A percentile compares a stretch with the other conserved stretches of the same genome.
Evolutionary conservation across 2,329 filamentous ascomycete species (phyloP).

Genomic region (Fusarium sulawesiense): DNA sequence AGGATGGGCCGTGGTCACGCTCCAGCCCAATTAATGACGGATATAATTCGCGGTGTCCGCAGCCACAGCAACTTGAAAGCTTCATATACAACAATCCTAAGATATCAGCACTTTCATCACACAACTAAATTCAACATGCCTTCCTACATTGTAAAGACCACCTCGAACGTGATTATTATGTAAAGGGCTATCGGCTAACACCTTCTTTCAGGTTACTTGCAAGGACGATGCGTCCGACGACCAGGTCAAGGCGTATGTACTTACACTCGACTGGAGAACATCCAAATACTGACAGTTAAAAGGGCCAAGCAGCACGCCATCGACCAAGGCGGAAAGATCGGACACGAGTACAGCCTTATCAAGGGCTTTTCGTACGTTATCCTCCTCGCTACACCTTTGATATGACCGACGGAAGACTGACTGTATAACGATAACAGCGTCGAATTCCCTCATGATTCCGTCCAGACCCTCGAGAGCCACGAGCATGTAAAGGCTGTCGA

Average conservation of each 20-base stretch:
- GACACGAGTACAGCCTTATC: constrained; percentile 85
- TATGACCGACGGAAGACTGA: not conserved
- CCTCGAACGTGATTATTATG: not conserved
- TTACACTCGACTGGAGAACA: not conserved
- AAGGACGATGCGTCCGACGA: constrained; percentile 75
- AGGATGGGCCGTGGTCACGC: constrained; percentile 41
- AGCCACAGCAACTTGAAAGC: constrained; percentile 15
- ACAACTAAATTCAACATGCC: constrained; percentile 58
- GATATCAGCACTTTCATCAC: constrained; percentile 26
- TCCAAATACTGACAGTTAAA: constrained; percentile 7
- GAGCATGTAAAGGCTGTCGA: constrained; percentile 82
- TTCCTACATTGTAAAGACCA: constrained; percentile 64
- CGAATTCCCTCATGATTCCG: constrained; percentile 73
- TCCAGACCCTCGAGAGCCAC: constrained; percentile 74
- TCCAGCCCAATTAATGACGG: constrained; percentile 31
- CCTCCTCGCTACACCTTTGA: not conserved
- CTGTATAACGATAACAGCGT: constrained; percentile 64
- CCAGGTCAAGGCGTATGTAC: constrained; percentile 73
- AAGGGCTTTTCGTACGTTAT: constrained; percentile 88
- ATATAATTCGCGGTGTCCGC: constrained; percentile 44
- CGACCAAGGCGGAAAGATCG: constrained; percentile 85
- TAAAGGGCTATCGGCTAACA: constrained; percentile 26
- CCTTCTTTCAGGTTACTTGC: constrained; percentile 74
- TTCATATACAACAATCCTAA: constrained; percentile 31
- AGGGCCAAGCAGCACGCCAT: constrained; percentile 81